A percentile compares a stretch with the other conserved stretches of the same genome.
Conservation (phyloP, 495 filamentous ascomycete genomes). For the Penicillium arizonense region DNA sequence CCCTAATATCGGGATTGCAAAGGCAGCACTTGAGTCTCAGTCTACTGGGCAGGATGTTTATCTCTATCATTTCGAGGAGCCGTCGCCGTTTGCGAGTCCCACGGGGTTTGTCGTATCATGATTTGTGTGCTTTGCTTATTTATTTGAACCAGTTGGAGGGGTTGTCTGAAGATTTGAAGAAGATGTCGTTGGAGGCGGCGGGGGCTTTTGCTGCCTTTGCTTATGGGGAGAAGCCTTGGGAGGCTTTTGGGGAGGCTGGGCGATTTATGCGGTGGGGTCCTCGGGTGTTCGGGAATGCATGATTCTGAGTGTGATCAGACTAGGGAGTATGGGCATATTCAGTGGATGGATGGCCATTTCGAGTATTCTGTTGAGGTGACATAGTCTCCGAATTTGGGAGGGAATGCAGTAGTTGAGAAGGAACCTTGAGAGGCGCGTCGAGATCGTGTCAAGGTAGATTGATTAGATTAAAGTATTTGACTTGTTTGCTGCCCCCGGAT, state of each 20-base stretch:
- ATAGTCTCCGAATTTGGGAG: no score
- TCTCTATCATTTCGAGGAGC: conserved; percentile 9
- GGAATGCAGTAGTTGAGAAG: no score
- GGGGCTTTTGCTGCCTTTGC: conserved; percentile 7
- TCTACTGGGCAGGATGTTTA: conserved; percentile 1
- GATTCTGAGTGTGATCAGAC: conserved; percentile 2
- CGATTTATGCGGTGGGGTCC: conserved; percentile 12
- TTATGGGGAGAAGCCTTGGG: conserved; percentile 8
- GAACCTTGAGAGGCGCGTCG: no score
- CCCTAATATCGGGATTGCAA: conserved; percentile 2
- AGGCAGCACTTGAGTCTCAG: neutral
- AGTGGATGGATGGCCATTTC: no score
- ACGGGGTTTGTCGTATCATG: conserved; percentile 10
- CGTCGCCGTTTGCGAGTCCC: conserved; percentile 7
- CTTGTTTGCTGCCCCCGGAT: no score
- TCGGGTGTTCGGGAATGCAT: conserved; percentile 1
- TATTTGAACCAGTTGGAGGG: conserved; percentile 5
- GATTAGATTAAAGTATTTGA: no score
- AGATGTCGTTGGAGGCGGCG: conserved; percentile 4
- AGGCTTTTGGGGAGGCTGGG: neutral
- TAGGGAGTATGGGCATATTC: neutral
- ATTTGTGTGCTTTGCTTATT: conserved; percentile 5
- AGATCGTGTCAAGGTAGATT: no score
- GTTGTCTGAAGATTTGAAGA: neutral
- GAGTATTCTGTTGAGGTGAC: no score